Conservation (phyloP, 1,139 yeast genomes). For the Wickerhamomyces sp. region DNA sequence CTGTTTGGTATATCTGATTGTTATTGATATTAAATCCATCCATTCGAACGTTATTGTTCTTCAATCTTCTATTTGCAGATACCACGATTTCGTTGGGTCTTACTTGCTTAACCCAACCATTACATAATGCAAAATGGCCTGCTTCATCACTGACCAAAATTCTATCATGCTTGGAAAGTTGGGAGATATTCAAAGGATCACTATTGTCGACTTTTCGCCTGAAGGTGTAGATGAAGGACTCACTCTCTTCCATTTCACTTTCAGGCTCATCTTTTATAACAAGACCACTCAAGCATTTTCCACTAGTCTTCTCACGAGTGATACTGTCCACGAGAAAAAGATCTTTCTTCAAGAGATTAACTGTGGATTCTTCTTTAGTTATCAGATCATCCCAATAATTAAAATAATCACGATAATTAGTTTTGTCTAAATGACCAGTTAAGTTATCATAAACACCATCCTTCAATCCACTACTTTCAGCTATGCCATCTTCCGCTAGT, state of each 20-base stretch:
- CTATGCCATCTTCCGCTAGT: conserved; percentile 52
- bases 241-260: conserved; percentile 25
- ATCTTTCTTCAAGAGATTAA: conserved; percentile 51
- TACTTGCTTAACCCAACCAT: conserved; percentile 51
- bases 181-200: conserved; percentile 34
- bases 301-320: conserved; percentile 53
- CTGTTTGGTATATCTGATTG: conserved; percentile 50
- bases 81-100: conserved; percentile 26
- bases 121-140: conserved; percentile 73
- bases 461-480: conserved; percentile 41
- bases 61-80: conserved; percentile 23
- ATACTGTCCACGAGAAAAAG: conserved; percentile 56
- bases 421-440: conserved; percentile 46
- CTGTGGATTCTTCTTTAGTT: conserved; percentile 67
- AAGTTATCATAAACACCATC: conserved; percentile 40
- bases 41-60: conserved; percentile 36
- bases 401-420: conserved; percentile 49
- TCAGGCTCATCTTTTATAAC: conserved; percentile 27
- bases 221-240: conserved; percentile 45
- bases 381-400: conserved; percentile 69
- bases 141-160: conserved; percentile 74
- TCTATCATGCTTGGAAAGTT: conserved; percentile 47
- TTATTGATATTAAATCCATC: conserved; percentile 37
- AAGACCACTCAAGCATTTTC: conserved; percentile 51
- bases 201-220: conserved; percentile 27